These are phyloP conservation scores for Cyathus striatus DNA, from an alignment of 768 basidiomycete species.

Conservation along the genomic window DNA sequence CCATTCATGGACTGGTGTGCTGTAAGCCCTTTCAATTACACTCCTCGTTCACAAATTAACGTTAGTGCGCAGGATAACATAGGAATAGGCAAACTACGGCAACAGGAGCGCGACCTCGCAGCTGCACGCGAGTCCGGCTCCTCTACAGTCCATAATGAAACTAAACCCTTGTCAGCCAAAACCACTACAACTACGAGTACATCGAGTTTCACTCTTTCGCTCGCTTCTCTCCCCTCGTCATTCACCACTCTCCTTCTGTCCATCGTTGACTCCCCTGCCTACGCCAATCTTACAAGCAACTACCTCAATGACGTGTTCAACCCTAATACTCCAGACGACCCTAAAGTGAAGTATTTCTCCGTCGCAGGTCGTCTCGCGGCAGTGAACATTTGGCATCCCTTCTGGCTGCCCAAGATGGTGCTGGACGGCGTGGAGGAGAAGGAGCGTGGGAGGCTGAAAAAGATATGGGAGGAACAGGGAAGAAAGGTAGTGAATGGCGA, in stretches of 20 bases:
- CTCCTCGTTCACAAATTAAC: neutral
- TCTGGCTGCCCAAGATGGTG: conserved; percentile 95
- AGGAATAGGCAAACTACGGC: conserved; percentile 73
- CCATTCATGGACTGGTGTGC: conserved; percentile 99
- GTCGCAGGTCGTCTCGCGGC: conserved; percentile 72
- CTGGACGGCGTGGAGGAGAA: conserved; percentile 78
- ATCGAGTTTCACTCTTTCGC: conserved; percentile 35
- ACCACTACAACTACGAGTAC: no score
- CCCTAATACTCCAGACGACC: conserved; percentile 73
- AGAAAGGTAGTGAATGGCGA: conserved; percentile 5
- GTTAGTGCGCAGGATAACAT: conserved; percentile 78
- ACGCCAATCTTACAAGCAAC: conserved; percentile 84
- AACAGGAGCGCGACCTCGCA: conserved; percentile 29
- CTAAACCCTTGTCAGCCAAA: conserved; percentile 1
- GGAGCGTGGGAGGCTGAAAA: conserved; percentile 39
- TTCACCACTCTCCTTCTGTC: conserved; percentile 86
- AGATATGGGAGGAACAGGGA: conserved; percentile 26
- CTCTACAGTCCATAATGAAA: conserved; percentile 4
- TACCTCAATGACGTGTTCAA: conserved; percentile 82
- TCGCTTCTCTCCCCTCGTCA: conserved; percentile 70
- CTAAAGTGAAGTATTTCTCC: conserved; percentile 86
- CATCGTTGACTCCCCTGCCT: conserved; percentile 93
- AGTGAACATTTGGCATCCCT: conserved; percentile 83
- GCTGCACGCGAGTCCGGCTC: conserved; percentile 7
- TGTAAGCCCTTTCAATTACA: no score